Base-by-base conservation (phyloP, 176 grass and related monocot genomes). In the Dendrocalamus sinicus region DNA sequence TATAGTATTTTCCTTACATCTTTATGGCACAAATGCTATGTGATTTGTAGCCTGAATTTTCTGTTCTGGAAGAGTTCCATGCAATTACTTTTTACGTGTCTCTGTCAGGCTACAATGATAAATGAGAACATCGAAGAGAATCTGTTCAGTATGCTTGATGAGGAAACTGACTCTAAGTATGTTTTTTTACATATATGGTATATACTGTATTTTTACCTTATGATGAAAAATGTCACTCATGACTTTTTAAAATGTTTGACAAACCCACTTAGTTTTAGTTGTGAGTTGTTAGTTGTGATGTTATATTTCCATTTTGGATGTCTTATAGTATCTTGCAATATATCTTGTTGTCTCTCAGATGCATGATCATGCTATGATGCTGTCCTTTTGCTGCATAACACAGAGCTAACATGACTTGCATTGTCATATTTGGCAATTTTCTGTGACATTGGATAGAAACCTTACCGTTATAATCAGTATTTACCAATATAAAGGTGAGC, bases 101-200 rank as follows among this genome's bases (percentile, higher is more conserved):
- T 79, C 32, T 93, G 9, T 74, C 91, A 98, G 93, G 78, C 76
- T 95, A 84, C 88, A 58, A 94, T 99, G 86, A 88, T 94, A 32
- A 79, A 91, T 47, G 88, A 91, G 75, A 99, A 94, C 55, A 99
- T 96, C 17, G 93, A 99, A 92, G 96, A 94, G 87, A 91, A 95
- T 85, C 85, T 96, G 26, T 99, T 99, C 90, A 91, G 84, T 61
- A 91, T 96, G 93, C 96, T 99, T 86, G 94, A 99, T 86, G 96
- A 95, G 53, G 93, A 99, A 94, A 99, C 94, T 64, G 96, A 99
- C 74, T 88, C 90, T 78, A 92, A 99, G 96, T 98, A 95, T 85
- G 89, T 94, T 77, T 60, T 35, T 89, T 87, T 77, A 39, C 23
- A 67, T 67, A 30, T 68, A 15, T 81, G 12, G 9, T 69, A 55